Base-by-base conservation (phyloP, 192 early-diverging fungal species). In the Coemansia sp. region DNA sequence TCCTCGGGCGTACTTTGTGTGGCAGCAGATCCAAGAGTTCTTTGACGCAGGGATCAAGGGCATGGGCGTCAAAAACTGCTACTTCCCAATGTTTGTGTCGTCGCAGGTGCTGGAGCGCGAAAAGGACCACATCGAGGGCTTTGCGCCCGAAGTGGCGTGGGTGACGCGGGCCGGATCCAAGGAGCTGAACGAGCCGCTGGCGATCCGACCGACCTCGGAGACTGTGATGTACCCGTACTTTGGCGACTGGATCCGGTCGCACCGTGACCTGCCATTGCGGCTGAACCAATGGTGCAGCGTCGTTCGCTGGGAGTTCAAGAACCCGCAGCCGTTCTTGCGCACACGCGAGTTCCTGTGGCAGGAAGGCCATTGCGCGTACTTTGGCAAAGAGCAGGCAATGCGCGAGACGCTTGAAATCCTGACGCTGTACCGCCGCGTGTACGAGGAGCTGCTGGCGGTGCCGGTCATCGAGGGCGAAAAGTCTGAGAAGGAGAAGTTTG, bases 321-420 rank as follows among this genome's bases (percentile, higher is more conserved):
- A 98, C 84, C 95, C 95, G 48, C 94, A 97, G 84, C 96, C 97
- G 53, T 99, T 99, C 88, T 75, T 99, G 66, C 87, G 97, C 53
- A 98, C 97, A 17, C 92, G 97, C 62, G 97, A 99, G 85, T 99
- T 99, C 86, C 84, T 99, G 70, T 99, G 97, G 97, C 97, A 99
- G 78, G 97, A 99, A 81, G 97, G 97, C 52, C 97, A 99, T 79
- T 97, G 94, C 59, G 97, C 95, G 19, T 92, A 95, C 66, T 86
- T 94, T 53, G 95, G 90, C 61, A 88, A 93, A 83, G 87, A 92
- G 32, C 93, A 89, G 54, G 92, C 95, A 39, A 92, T 88, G 72
- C 57, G 43, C 4, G 97, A 99, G 80, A 95, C 97, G 15, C 79
- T 76, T 43, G 84, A 95, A 60, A 95, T 99, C 56, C 81, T 99